Evolutionary conservation across 192 early-diverging fungal genomes (phyloP).

Genomic region (Coemansia sp.): DNA sequence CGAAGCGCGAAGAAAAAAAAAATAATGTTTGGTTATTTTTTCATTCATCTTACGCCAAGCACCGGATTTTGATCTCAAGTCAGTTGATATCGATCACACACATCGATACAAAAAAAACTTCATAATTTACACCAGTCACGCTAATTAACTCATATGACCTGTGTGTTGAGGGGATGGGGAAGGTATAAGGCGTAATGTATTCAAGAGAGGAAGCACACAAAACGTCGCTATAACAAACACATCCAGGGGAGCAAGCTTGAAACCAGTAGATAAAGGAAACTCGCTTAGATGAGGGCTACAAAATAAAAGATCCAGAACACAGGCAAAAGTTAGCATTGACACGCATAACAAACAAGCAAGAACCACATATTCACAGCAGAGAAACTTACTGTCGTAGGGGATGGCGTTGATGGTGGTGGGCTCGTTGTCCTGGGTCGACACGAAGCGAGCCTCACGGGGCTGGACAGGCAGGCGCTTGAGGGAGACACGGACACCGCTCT

Average conservation of each 20-base stretch:
- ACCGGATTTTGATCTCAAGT: not conserved
- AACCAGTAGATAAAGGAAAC: not conserved
- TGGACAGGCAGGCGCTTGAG: slow-evolving; percentile 89
- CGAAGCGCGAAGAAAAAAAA: slow-evolving; percentile 12
- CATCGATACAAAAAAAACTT: not conserved
- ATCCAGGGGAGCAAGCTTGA: slow-evolving; percentile 3
- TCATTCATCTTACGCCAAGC: not conserved
- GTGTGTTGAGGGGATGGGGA: not conserved
- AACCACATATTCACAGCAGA: not conserved
- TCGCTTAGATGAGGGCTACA: slow-evolving; percentile 56
- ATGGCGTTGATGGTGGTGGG: slow-evolving; percentile 94
- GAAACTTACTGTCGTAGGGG: slow-evolving; percentile 81
- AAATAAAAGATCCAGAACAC: not conserved
- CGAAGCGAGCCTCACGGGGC: slow-evolving; percentile 85
- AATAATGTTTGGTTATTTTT: slow-evolving; percentile 3
- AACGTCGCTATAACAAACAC: slow-evolving; percentile 15
- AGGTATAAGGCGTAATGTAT: slow-evolving; percentile 9
- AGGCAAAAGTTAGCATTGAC: slow-evolving; percentile 10
- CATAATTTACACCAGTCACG: not conserved
- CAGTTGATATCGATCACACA: slow-evolving; percentile 8
- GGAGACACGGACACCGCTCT: slow-evolving; percentile 69
- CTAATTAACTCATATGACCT: not conserved
- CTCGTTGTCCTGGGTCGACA: slow-evolving; percentile 84
- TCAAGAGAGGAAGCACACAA: slow-evolving; percentile 11
- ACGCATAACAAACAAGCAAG: not conserved